These are phyloP conservation scores for Saccharomycopsis sp. DNA, from an alignment of 805 yeast genomes.

Conservation along the genomic window DNA sequence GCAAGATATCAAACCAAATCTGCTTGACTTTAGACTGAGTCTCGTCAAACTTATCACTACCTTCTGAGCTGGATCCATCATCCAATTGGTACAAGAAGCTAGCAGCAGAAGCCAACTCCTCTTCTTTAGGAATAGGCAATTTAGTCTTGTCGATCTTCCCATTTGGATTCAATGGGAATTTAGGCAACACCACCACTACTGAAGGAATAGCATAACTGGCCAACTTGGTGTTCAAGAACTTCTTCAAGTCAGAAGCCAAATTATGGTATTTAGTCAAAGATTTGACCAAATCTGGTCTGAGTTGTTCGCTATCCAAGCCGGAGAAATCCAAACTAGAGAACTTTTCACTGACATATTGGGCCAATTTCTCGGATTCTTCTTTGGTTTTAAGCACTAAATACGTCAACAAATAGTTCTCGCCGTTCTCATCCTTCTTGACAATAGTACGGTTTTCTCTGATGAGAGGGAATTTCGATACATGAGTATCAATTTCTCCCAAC, in stretches of 20 bases:
- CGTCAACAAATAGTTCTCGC: slow-evolving; percentile 86
- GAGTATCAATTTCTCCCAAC: slow-evolving; percentile 96
- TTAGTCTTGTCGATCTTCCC: slow-evolving; percentile 98
- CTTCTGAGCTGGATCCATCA: slow-evolving; percentile 29
- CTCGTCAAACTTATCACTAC: slow-evolving; percentile 50
- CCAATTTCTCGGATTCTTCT: slow-evolving; percentile 37
- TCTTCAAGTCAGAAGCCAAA: slow-evolving; percentile 73
- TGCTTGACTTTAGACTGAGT: slow-evolving; percentile 67
- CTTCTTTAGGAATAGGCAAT: slow-evolving; percentile 88
- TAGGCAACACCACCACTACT: slow-evolving; percentile 77
- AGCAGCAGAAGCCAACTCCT: slow-evolving; percentile 75
- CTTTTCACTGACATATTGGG: slow-evolving; percentile 21
- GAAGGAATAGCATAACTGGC: slow-evolving; percentile 94
- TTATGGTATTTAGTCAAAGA: slow-evolving; percentile 61
- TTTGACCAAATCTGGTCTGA: slow-evolving; percentile 15
- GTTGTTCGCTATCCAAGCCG: not conserved
- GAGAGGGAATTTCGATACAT: slow-evolving; percentile 84
- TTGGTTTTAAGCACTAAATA: slow-evolving; percentile 77
- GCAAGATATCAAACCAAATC: slow-evolving; percentile 80
- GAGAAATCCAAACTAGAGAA: slow-evolving; percentile 9
- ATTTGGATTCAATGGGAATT: slow-evolving; percentile 91
- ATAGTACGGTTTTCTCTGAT: slow-evolving; percentile 91
- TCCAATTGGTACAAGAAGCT: slow-evolving; percentile 31
- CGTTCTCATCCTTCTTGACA: slow-evolving; percentile 86
- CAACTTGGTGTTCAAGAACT: slow-evolving; percentile 77